phyloP scores from a whole-genome alignment of 768 basidiomycete species.

The Kwoniella sp. region DNA sequence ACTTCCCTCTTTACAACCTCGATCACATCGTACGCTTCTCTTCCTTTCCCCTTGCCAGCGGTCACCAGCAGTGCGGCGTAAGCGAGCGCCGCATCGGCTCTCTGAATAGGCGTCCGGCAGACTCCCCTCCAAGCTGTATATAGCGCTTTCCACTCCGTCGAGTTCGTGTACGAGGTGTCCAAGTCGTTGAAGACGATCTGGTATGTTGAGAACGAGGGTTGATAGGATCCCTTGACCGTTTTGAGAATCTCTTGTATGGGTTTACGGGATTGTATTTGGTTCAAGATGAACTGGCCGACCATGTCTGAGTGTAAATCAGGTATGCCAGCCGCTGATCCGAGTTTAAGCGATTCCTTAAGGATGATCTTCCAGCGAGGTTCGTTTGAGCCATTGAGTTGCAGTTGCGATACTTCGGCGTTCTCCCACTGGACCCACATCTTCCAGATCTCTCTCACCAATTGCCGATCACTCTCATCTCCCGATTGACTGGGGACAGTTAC shows the following conservation, averaged over 20 bases:
- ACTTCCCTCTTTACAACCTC: conserved; percentile 31
- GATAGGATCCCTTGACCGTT: conserved; percentile 6
- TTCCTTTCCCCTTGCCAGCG: conserved; percentile 24
- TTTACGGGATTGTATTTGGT: neutral
- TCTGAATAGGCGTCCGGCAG: conserved; percentile 23
- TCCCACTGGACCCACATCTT: conserved; percentile 14
- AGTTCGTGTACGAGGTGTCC: neutral
- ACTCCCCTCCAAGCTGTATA: conserved; percentile 35
- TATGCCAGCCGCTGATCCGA: neutral
- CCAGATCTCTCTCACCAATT: conserved; percentile 15
- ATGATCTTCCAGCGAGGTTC: conserved; percentile 11
- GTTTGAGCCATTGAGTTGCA: neutral
- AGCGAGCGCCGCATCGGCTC: conserved; percentile 30
- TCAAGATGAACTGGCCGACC: conserved; percentile 6
- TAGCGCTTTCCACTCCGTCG: conserved; percentile 24
- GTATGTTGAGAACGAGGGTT: conserved; percentile 29
- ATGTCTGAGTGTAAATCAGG: conserved; percentile 17
- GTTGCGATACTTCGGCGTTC: neutral
- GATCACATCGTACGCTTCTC: conserved; percentile 31
- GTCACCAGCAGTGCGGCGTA: conserved; percentile 32
- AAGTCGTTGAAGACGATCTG: conserved; percentile 26
- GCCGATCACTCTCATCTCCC: conserved; percentile 5
- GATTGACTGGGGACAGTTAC: conserved; percentile 9
- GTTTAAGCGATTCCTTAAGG: conserved; percentile 8
- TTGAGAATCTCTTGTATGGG: neutral